These are phyloP conservation scores for Populus hybrid DNA, from an alignment of 441 rosid genomes.

Conservation along the genomic window DNA sequence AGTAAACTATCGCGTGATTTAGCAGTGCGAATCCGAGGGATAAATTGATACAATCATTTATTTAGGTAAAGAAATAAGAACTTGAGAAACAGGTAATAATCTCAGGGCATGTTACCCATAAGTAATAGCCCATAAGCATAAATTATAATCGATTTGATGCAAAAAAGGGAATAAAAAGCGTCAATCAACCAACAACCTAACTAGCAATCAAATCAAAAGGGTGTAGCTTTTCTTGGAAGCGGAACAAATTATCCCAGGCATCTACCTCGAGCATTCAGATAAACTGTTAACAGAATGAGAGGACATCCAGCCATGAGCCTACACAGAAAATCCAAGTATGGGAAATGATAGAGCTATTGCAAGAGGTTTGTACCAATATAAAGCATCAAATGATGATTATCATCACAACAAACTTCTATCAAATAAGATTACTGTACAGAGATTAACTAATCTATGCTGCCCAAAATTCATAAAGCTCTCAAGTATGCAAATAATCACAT, in stretches of 20 bases:
- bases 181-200: neutral
- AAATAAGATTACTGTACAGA: constrained; percentile 43
- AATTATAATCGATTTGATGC: neutral
- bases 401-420: constrained; percentile 3
- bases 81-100: neutral
- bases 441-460: constrained; percentile 24
- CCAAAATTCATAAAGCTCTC: constrained; percentile 24
- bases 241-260: neutral
- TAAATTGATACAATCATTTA: neutral
- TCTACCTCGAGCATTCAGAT: neutral
- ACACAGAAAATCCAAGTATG: neutral
- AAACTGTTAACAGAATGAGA: neutral
- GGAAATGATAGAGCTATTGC: neutral
- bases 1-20: neutral
- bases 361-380: constrained; percentile 20
- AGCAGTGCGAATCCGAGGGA: neutral
- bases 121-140: neutral
- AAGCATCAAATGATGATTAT: constrained; percentile 9
- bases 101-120: neutral
- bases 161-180: neutral
- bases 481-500: constrained; percentile 74
- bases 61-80: neutral
- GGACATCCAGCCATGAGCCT: neutral
- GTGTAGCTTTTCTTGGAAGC: neutral
- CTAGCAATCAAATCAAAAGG: neutral